phyloP scores from a whole-genome alignment of 2,329 filamentous ascomycete genomes.

The Magnaporthales sp. region DNA sequence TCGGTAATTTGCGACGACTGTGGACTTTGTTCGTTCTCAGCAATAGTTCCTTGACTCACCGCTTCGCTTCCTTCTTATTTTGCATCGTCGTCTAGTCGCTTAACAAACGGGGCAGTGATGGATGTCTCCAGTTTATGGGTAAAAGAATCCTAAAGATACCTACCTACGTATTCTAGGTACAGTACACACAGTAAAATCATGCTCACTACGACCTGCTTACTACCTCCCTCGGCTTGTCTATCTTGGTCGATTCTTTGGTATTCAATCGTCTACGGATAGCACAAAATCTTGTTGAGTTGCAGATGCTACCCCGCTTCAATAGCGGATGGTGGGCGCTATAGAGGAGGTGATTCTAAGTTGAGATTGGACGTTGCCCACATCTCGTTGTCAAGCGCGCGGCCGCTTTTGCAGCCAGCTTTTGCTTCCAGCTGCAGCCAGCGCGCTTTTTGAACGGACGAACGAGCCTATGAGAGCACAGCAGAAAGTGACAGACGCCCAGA shows the following conservation, averaged over 20 bases:
- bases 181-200: neutral
- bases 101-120: neutral
- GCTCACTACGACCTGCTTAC: neutral
- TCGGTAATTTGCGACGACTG: neutral
- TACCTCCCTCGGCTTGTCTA: neutral
- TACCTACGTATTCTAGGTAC: too few species aligned
- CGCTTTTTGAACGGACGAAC: neutral
- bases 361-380: neutral
- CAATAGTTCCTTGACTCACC: neutral
- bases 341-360: neutral
- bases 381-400: neutral
- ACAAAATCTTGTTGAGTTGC: neutral
- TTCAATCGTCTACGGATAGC: neutral
- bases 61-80: neutral
- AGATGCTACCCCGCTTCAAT: neutral
- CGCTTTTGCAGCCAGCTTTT: neutral
- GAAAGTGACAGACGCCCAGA: neutral
- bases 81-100: neutral
- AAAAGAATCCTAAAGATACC: neutral
- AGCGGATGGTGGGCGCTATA: neutral
- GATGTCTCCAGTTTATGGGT: neutral
- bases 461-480: neutral
- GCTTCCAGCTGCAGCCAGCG: neutral
- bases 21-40: neutral
- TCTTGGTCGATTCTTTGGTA: neutral